These are phyloP conservation scores for Plasmodium gonderi DNA, from an alignment of 169 alveolate species.

Conservation along the genomic window DNA sequence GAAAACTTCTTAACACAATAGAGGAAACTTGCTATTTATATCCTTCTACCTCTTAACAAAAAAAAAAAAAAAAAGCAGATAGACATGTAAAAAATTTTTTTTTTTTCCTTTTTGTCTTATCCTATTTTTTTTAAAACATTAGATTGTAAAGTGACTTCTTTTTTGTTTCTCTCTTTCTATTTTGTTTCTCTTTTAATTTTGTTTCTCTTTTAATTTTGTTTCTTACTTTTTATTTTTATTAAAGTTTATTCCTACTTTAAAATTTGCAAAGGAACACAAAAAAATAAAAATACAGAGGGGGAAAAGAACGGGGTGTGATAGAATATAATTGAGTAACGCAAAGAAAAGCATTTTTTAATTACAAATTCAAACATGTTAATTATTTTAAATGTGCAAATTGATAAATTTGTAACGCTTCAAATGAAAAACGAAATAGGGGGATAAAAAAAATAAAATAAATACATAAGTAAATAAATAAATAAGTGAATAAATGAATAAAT, in stretches of 20 bases:
- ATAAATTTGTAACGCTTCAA: conserved; percentile 50
- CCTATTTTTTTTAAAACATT: not conserved
- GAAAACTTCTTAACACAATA: not conserved
- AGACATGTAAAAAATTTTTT: not conserved
- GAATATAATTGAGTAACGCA: not conserved
- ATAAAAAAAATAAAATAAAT: too few species aligned
- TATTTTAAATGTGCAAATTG: conserved; percentile 32
- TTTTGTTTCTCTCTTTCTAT: too few species aligned
- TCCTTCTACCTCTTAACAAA: not conserved
- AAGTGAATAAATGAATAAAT: too few species aligned
- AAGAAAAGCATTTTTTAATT: conserved; percentile 33
- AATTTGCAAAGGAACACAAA: conserved; percentile 21
- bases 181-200: not conserved
- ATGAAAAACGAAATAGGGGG: not conserved
- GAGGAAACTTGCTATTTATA: not conserved
- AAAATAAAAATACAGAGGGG: not conserved
- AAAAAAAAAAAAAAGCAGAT: too few species aligned
- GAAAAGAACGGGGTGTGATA: not conserved
- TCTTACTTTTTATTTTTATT: not conserved
- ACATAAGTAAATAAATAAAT: too few species aligned
- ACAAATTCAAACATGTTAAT: conserved; percentile 63
- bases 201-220: not conserved
- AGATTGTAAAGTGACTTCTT: too few species aligned
- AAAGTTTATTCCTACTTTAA: not conserved
- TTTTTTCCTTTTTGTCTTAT: not conserved